These are phyloP conservation scores for Linum tenue DNA, from an alignment of 345 rosid genomes.

Conservation along the genomic window DNA sequence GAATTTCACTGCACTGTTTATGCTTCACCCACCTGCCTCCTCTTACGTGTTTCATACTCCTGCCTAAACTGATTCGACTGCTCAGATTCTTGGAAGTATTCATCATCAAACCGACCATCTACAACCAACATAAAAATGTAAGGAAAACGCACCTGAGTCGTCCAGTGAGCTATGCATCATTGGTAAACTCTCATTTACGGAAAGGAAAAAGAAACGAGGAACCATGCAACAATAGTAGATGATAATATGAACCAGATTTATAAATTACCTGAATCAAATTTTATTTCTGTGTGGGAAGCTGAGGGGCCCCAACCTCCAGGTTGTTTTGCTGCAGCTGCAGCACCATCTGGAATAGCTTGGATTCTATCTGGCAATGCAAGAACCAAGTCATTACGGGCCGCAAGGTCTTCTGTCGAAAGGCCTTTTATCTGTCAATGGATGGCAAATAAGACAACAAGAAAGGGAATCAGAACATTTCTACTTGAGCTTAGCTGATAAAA, in stretches of 20 bases:
- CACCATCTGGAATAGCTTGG: conserved; percentile 87
- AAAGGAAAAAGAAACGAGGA: not conserved
- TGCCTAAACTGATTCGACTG: conserved; percentile 74
- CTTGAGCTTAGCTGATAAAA: not conserved
- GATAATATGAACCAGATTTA: conserved; percentile 1
- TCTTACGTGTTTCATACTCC: conserved; percentile 90
- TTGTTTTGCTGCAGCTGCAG: conserved; percentile 67
- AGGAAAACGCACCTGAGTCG: not conserved
- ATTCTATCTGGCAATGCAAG: conserved; percentile 91
- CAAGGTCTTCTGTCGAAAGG: conserved; percentile 73
- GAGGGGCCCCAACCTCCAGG: conserved; percentile 67
- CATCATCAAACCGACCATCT: conserved; percentile 78
- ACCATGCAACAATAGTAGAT: not conserved
- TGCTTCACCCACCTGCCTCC: conserved; percentile 56
- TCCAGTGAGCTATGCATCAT: not conserved
- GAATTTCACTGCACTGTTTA: conserved; percentile 5
- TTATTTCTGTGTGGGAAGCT: conserved; percentile 73
- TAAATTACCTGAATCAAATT: conserved; percentile 81
- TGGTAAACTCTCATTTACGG: not conserved
- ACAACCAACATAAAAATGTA: not conserved
- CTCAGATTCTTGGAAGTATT: conserved; percentile 76
- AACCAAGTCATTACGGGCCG: conserved; percentile 82
- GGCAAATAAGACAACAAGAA: not conserved
- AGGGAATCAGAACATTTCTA: not conserved
- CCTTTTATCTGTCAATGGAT: conserved; percentile 66